Percentiles rank a stretch among this genome's conserved stretches.
phyloP scores from a whole-genome alignment of 2,329 filamentous ascomycete genomes.

The Aureobasidium sp. region DNA sequence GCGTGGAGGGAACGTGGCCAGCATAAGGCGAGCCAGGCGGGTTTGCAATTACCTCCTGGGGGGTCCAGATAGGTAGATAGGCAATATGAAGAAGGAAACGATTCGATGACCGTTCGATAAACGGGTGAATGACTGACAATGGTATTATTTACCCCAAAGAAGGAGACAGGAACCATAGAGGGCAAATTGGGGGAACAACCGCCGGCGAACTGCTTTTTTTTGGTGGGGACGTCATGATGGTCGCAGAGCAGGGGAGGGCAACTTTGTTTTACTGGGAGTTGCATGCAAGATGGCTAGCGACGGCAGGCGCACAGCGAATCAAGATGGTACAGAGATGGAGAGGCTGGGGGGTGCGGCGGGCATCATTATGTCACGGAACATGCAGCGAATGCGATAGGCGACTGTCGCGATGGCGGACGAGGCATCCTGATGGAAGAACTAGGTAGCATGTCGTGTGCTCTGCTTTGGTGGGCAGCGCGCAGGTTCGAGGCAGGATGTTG shows the following conservation, averaged over 20 bases:
- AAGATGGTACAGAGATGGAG: not conserved
- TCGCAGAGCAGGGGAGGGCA: slow-evolving; percentile 9
- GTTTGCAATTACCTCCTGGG: not conserved
- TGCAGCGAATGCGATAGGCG: slow-evolving; percentile 1
- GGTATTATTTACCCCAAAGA: slow-evolving; percentile 10
- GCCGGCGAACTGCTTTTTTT: slow-evolving; percentile 13
- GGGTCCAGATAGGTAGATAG: not conserved
- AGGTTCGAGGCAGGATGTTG: slow-evolving; percentile 2
- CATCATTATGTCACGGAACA: slow-evolving; percentile 14
- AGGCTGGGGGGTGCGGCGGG: not conserved
- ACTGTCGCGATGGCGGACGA: not conserved
- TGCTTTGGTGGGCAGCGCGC: not conserved
- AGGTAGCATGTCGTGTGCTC: slow-evolving; percentile 8
- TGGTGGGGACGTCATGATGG: slow-evolving; percentile 14
- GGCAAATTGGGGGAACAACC: slow-evolving; percentile 12
- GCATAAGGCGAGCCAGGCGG: not conserved
- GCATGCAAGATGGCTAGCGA: slow-evolving; percentile 5
- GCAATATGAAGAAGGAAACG: not conserved
- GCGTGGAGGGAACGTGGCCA: not conserved
- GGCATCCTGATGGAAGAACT: not conserved
- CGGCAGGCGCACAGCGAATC: slow-evolving; percentile 5
- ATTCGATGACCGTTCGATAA: slow-evolving; percentile 12
- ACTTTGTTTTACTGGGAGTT: slow-evolving; percentile 13
- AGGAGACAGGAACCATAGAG: not conserved
- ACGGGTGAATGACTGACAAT: slow-evolving; percentile 5